phyloP scores from a whole-genome alignment of 2,329 filamentous ascomycete genomes.

The Pyrenophora seminiperda region DNA sequence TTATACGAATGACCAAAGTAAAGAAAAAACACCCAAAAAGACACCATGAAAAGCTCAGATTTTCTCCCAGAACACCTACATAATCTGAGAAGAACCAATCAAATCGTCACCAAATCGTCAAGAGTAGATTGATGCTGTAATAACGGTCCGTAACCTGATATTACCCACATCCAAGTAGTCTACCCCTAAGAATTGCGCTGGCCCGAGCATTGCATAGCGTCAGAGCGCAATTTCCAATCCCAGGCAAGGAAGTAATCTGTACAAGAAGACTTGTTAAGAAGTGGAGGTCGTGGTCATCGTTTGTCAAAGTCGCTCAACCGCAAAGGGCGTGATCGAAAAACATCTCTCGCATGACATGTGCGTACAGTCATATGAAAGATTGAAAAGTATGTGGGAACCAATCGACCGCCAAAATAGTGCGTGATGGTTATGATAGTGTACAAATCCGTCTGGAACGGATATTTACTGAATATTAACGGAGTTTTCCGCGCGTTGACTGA shows the following conservation, averaged over 20 bases:
- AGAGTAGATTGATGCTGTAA: not conserved
- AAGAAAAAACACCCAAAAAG: not conserved
- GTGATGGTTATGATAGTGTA: slow-evolving; percentile 24
- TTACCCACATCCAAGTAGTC: not conserved
- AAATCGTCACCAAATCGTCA: not conserved
- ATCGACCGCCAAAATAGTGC: not conserved
- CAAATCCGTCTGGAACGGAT: slow-evolving; percentile 15
- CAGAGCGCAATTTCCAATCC: not conserved
- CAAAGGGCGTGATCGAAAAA: not conserved
- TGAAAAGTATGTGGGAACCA: not conserved
- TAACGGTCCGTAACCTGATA: not conserved
- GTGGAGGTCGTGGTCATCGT: not conserved
- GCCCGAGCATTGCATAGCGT: not conserved
- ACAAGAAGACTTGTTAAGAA: slow-evolving; percentile 2
- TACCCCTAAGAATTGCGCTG: not conserved
- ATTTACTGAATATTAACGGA: slow-evolving; percentile 47
- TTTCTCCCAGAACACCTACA: slow-evolving; percentile 1
- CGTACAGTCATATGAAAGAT: not conserved
- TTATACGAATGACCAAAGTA: not conserved
- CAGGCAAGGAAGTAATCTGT: slow-evolving; percentile 7
- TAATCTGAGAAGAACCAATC: not conserved
- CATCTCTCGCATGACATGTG: not conserved
- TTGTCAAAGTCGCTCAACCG: not conserved
- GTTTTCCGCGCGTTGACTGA: slow-evolving; percentile 64
- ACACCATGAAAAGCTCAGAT: not conserved